These are phyloP conservation scores for Protea cynaroides DNA, from an alignment of 164 flowering plant genomes.

Conservation along the genomic window DNA sequence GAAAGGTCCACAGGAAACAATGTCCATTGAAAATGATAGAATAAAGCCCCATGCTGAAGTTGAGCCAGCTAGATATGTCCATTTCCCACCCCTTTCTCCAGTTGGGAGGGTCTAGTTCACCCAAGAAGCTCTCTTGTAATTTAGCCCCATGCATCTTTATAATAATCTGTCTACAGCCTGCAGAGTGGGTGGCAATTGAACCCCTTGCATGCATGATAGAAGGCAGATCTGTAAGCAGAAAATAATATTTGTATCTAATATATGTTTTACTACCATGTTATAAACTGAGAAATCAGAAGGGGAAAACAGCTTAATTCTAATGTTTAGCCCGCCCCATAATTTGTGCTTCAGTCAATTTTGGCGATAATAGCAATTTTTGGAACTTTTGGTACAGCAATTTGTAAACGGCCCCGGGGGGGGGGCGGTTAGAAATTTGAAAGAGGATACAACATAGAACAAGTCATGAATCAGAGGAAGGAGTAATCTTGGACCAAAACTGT, in stretches of 20 bases:
- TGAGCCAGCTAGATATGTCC: slow-evolving; percentile 28
- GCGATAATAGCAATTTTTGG: no score
- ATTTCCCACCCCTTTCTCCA: slow-evolving; percentile 69
- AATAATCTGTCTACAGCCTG: background rate
- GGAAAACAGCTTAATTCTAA: no score
- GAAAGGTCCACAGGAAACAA: slow-evolving; percentile 17
- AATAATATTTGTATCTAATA: slow-evolving; percentile 3
- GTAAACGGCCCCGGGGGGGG: no score
- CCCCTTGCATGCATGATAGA: background rate
- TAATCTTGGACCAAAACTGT: no score
- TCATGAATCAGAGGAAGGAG: no score
- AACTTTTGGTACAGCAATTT: no score
- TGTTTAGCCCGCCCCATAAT: no score
- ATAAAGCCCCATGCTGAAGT: slow-evolving; percentile 5
- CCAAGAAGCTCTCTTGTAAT: background rate
- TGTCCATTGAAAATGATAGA: slow-evolving; percentile 8
- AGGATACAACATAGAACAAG: no score
- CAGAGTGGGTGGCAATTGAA: background rate
- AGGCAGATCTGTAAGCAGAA: background rate
- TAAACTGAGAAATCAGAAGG: background rate
- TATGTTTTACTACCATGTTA: no score
- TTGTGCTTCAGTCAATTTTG: no score
- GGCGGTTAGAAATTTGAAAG: no score
- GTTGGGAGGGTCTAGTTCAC: slow-evolving; percentile 55
- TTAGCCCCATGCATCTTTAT: background rate